Conservation (phyloP, 2,329 filamentous ascomycete genomes). For the Aschersonia sp. region DNA sequence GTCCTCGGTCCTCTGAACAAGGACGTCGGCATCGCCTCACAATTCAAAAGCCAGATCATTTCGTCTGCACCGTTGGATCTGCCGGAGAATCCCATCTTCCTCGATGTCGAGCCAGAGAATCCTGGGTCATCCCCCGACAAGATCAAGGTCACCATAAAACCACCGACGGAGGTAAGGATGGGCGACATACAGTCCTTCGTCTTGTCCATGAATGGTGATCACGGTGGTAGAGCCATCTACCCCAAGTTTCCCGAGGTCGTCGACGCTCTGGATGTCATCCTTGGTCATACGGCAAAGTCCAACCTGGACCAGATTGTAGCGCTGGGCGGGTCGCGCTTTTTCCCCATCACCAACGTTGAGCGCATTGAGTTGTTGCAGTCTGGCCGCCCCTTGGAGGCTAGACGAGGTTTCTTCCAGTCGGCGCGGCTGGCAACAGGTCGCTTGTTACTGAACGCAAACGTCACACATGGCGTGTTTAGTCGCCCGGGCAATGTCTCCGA, state of each 20-base stretch:
- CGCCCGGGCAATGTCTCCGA: slow-evolving; percentile 18
- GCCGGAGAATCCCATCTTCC: slow-evolving; percentile 14
- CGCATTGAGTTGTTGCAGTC: slow-evolving; percentile 12
- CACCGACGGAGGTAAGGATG: slow-evolving; percentile 22
- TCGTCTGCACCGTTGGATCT: slow-evolving; percentile 22
- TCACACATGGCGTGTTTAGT: slow-evolving; percentile 38
- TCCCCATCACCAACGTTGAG: slow-evolving; percentile 22
- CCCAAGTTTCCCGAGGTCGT: slow-evolving; percentile 34
- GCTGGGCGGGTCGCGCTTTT: slow-evolving; percentile 33
- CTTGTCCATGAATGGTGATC: slow-evolving; percentile 22
- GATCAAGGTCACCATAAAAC: slow-evolving; percentile 27
- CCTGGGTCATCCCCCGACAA: slow-evolving; percentile 15
- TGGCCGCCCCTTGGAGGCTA: slow-evolving; percentile 20
- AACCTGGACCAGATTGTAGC: slow-evolving; percentile 19
- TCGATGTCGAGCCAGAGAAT: slow-evolving; percentile 19
- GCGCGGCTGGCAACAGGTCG: slow-evolving; percentile 37
- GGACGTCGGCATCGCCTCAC: slow-evolving; percentile 24
- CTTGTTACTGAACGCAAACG: slow-evolving; percentile 39
- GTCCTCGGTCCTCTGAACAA: slow-evolving; percentile 17
- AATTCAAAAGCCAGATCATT: slow-evolving; percentile 36
- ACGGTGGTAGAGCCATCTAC: slow-evolving; percentile 20
- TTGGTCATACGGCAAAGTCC: slow-evolving; percentile 28
- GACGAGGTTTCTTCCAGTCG: slow-evolving; percentile 42
- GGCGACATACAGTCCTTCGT: slow-evolving; percentile 29
- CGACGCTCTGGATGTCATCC: slow-evolving; percentile 36